Base-by-base conservation (phyloP, 306 rosid genomes). In the Rosa persica region DNA sequence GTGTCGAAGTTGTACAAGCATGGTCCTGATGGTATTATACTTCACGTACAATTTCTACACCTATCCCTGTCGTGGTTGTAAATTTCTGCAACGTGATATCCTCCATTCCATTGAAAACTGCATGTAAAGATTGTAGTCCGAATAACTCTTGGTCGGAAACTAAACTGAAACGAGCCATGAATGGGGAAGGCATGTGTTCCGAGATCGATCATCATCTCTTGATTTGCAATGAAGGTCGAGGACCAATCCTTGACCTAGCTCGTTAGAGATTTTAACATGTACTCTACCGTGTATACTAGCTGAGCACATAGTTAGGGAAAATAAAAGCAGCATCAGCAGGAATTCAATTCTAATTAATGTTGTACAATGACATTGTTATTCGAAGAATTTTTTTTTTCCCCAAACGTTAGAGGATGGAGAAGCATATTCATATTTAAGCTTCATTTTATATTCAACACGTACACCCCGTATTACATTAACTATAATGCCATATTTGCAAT, bases 41-140 rank as follows among this genome's bases (percentile, higher is more conserved):
- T 22, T 58, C 75, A 70, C 1, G 36, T n/a, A 48, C 75, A 70
- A 70, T 17, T 27, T 15, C 13, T 40, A 30, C 75, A 70, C 4
- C 15, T 6, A 2, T 70, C 54, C 1, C 54, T 12, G 39, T 70
- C 1, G 13, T 70, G 30, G 36, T 34, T 30, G 34, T 70, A 70
- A 5, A 70, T 70, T 3, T 74, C 68, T 8, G 9, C 43, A 57
- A 55, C 60, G 17, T 58, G 68, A 23, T 4, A 22, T 10, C 60
- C 61, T 3, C 67, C 46, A 9, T 9, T 44, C 78, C 78, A 74
- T 48, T 17, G n/a, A 25, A 74, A 39, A 13, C 78, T 55, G 68
- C 61, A 47, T 30, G 38, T 11, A 43, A 55, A 74, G 3, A 57
- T 11, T 5, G 68, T 74, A 7, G 51, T 49, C 17, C n/a, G 5